Percentiles rank a stretch among this genome's conserved stretches.
These are phyloP conservation scores for Myxozyma geophila DNA, from an alignment of 805 yeast species.

Conservation along the genomic window DNA sequence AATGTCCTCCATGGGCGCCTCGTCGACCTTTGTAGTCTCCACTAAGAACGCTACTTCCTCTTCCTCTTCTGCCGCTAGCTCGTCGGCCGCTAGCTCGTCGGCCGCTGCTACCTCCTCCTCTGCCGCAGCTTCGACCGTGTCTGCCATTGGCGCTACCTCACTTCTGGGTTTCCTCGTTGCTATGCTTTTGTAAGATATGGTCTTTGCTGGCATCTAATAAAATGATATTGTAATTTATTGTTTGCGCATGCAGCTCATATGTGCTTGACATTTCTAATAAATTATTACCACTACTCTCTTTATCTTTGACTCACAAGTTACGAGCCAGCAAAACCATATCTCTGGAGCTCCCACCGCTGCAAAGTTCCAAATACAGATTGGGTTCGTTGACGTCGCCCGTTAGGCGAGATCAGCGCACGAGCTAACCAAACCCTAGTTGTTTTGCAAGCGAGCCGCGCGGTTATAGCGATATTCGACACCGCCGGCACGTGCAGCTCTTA, in stretches of 20 bases:
- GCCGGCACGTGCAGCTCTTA: too few species aligned
- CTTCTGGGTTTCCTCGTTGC: constrained; percentile 11
- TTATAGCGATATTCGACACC: too few species aligned
- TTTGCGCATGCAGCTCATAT: too few species aligned
- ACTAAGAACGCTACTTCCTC: constrained; percentile 11
- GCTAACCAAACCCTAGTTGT: not conserved
- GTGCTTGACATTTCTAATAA: too few species aligned
- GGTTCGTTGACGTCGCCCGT: not conserved
- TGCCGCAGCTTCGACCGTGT: constrained; percentile 16
- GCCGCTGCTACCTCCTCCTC: constrained; percentile 5
- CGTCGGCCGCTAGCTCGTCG: constrained; percentile 3
- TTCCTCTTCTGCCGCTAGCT: constrained; percentile 6
- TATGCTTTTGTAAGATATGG: constrained; percentile 8
- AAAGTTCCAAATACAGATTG: too few species aligned
- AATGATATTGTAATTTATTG: not conserved
- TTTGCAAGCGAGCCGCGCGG: too few species aligned
- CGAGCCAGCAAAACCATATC: too few species aligned
- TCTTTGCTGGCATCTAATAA: not conserved
- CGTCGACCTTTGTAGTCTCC: constrained; percentile 9
- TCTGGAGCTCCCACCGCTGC: too few species aligned
- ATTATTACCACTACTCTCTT: too few species aligned
- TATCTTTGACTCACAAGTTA: too few species aligned
- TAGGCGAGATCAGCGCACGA: not conserved
- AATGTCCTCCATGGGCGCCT: constrained; percentile 10
- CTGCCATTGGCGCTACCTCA: constrained; percentile 14